Evolutionary conservation across 75 land plant genomes (phyloP), one percentile per base, ranked within the genome.

Genomic region (Ceratopteris richardii): DNA sequence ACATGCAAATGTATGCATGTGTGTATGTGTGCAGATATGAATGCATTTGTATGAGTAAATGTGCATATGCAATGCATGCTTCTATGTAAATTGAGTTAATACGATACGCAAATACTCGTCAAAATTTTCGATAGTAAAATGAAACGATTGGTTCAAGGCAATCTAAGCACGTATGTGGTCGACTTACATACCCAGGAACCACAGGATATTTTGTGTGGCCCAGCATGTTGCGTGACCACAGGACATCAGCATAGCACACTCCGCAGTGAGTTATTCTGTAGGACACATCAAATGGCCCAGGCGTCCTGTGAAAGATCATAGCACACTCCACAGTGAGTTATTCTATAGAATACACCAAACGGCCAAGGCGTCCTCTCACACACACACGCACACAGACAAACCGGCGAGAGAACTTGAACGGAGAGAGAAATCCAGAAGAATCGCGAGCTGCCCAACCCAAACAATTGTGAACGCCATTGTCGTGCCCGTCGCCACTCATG

Each of bases 131-230:
- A n/a, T n/a, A n/a, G n/a, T n/a, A n/a, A n/a, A 51, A 10, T 17
- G 18, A 11, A 51, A 17, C 53, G 10, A 51, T 51, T 7, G 7
- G 10, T 18, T 12, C 23, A 23, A 18, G 7, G 23, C 13, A 19
- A 17, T 17, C 11, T 19, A 19, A 7, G 18, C 7, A 51, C 10
- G 53, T 23, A 17, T 17, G 7, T 18, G 41, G n/a, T n/a, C n/a
- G n/a, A n/a, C n/a, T n/a, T n/a, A 33, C 76, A 41, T 73, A 91
- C 97, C 97, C 97, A 26, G 89, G 97, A 41, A 92, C 97, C 29
- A 92, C 52, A 18, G 97, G 97, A 57, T 88, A 92, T 48, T 61
- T 79, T 5, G 84, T 62, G 51, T 83, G 70, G 7, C 73, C 76
- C 31, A 48, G 29, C 31, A 64, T 60, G 41, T 87, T 87, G 51